Evolutionary conservation across 345 rosid species (phyloP), one percentile per base, ranked within the genome.

Genomic region (Punica granatum): DNA sequence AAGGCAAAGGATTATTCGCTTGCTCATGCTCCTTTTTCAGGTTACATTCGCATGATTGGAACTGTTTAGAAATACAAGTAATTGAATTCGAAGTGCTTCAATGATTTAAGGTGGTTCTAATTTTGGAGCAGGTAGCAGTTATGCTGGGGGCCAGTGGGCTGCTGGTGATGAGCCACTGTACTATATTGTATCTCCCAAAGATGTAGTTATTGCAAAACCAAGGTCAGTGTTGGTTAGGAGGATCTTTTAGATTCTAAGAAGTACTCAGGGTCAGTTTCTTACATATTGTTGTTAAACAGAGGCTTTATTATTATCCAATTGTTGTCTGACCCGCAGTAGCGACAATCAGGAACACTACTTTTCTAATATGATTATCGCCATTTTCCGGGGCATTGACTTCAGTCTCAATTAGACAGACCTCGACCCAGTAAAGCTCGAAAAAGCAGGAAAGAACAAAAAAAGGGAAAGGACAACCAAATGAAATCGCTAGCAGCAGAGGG

Each of bases 121-220:
- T 69, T 71, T 69, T 73, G 70, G 61, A 79, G 41, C 82, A 95
- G 99, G 99, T 74, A 92, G 97, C 77, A 95, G 99, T 73, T 88
- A 95, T 73, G 97, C 90, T 76, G 97, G 99, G 72, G 98, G 99
- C 66, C 99, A 90, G 80, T 95, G 99, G 99, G 94, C 96, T 64
- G 90, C 99, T 80, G 98, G 98, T 69, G 98, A 95, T 79, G 99
- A 95, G 77, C 97, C 99, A 32, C 64, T 84, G 66, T 95, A 90
- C 80, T 92, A 95, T 79, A 67, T 95, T 66, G 98, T 95, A 54
- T 95, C 99, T 16, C 99, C 93, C 32, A 95, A 95, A 82, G 99
- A 95, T 78, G 97, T 95, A 58, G 94, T 95, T 73, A 90, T 95
- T 77, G 97, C 99, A 80, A 95, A 95, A 76, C 97, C 99, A 70